Base-by-base conservation (phyloP, 495 filamentous ascomycete species). In the Podospora conica region DNA sequence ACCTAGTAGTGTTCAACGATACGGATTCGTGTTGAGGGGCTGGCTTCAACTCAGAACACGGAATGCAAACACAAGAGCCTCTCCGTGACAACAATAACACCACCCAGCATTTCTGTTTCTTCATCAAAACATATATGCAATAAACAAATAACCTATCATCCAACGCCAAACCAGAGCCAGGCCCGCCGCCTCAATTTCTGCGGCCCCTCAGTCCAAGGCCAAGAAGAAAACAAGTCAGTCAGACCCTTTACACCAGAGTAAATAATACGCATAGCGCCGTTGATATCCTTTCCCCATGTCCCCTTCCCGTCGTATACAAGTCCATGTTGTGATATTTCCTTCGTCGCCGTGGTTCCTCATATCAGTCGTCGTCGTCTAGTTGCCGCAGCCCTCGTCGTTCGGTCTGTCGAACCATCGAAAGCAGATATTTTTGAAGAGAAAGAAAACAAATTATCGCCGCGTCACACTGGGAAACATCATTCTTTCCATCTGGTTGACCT, bases 381-480 rank as follows among this genome's bases (percentile, higher is more conserved):
- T 18, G 40, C 15, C 40, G 18, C 15, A 18, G 40, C 18, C 40
- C 40, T 7, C 33, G 33, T 40, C 33, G 18, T 40, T 18, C 33
- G 33, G 10, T n/a, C 10, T 31, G 29, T 31, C 12, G 29, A 48
- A 48, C 3, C 33, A 40, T 18, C 7, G 5, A 24, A 28, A 25
- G 58, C 27, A 28, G 11, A 12, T 58, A 58, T 58, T 58, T 22
- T 58, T 9, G 4, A 31, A 31, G 10, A 11, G 9, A 48, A 48
- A n/a, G 15, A 48, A 48, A 48, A 48, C 6, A 48, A 1, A 60
- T 85, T 69, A 92, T 62, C 88, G 80, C 66, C 84, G 82, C 23
- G 78, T 77, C 53, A 89, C 78, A 31, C 81, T 81, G 25, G 90
- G 88, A 70, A 87, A 90, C 6, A 83, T 81, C 74, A 86, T 90